A percentile compares a stretch with the other conserved stretches of the same genome.
Evolutionary conservation across 768 basidiomycete species (phyloP).

Genomic region (Lentinula raphanica): DNA sequence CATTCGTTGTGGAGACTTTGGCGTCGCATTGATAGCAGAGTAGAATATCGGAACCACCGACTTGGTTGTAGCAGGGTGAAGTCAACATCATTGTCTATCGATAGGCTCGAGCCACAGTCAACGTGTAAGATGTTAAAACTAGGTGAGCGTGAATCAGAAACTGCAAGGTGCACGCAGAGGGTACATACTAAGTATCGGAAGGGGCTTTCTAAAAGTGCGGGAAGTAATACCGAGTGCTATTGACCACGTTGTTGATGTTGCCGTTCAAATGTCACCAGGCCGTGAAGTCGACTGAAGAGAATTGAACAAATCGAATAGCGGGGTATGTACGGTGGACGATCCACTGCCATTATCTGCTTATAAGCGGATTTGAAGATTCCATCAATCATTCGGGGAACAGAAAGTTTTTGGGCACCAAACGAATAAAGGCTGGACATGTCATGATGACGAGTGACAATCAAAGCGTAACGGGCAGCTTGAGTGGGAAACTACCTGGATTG

Average conservation of each 20-base stretch:
- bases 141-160: too few species aligned
- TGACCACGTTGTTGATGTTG: background rate
- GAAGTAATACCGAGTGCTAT: background rate
- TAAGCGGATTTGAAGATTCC: background rate
- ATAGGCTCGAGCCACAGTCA: too few species aligned
- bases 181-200: too few species aligned
- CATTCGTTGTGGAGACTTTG: background rate
- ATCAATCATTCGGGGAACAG: background rate
- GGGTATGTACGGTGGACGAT: background rate
- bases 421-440: background rate
- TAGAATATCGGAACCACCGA: background rate
- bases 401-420: background rate
- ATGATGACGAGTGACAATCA: background rate
- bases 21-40: slow-evolving; percentile 1
- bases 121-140: too few species aligned
- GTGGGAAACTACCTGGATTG: background rate
- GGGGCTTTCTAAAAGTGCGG: too few species aligned
- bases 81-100: background rate
- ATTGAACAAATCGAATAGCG: too few species aligned
- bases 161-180: too few species aligned
- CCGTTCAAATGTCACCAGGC: background rate
- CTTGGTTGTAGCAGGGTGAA: background rate
- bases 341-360: background rate
- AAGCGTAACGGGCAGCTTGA: background rate
- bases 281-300: background rate